A percentile compares a stretch with the other conserved stretches of the same genome.
Evolutionary conservation across 768 basidiomycete genomes (phyloP).

Genomic region (Termitomyces bulborhizus): DNA sequence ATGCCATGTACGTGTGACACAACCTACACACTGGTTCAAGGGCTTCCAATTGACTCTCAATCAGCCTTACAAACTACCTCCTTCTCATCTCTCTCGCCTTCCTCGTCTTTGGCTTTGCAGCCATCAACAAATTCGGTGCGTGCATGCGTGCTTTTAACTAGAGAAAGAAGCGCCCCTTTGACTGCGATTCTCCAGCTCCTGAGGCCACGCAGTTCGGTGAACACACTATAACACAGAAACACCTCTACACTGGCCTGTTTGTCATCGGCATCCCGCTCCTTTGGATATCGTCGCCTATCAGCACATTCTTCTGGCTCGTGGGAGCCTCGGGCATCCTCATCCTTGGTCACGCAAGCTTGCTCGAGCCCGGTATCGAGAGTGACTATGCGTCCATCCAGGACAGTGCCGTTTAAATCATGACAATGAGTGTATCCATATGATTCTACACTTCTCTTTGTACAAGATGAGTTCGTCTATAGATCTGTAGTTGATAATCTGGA

Average conservation of each 20-base stretch:
- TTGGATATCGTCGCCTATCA: conserved; percentile 67
- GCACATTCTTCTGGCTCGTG: conserved; percentile 92
- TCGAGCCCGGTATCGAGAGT: conserved; percentile 94
- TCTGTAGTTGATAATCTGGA: conserved; percentile 1
- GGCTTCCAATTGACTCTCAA: background rate
- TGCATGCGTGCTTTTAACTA: conserved; percentile 7
- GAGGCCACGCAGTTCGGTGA: conserved; percentile 83
- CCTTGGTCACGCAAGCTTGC: conserved; percentile 76
- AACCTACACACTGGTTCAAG: no score
- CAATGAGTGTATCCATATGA: background rate
- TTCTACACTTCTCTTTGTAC: background rate
- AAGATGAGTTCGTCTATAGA: background rate
- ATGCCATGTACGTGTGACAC: conserved; percentile 58
- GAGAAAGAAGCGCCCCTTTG: background rate
- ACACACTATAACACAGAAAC: conserved; percentile 81
- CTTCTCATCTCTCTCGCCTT: conserved; percentile 82
- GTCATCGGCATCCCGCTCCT: conserved; percentile 89
- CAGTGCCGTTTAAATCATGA: conserved; percentile 29
- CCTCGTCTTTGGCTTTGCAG: conserved; percentile 86
- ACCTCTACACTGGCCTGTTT: conserved; percentile 84
- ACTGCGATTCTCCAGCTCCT: conserved; percentile 41
- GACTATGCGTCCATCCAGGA: conserved; percentile 84
- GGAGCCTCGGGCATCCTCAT: conserved; percentile 83
- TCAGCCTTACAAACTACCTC: conserved; percentile 73
- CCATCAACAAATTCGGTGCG: conserved; percentile 87